Conservation (phyloP, 2,329 filamentous ascomycete genomes). For the Colletotrichum horii region DNA sequence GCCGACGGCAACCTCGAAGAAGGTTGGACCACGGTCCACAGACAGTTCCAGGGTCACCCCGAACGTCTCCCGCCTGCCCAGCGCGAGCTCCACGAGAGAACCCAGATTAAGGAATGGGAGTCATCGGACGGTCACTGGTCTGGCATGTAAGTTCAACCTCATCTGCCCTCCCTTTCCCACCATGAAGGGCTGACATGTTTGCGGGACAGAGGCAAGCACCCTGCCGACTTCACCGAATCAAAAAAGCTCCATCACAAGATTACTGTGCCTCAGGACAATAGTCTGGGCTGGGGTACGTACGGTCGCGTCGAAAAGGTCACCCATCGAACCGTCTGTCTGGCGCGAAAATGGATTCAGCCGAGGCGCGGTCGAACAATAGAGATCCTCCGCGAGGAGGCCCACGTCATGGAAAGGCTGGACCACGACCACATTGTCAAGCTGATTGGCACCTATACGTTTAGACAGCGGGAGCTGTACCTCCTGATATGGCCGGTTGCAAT, state of each 20-base stretch:
- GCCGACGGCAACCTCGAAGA: constrained; percentile 24
- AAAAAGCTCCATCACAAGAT: constrained; percentile 32
- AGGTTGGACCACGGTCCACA: constrained; percentile 32
- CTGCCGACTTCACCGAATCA: constrained; percentile 29
- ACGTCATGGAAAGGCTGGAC: constrained; percentile 51
- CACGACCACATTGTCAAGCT: constrained; percentile 54
- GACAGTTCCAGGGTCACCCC: constrained; percentile 25
- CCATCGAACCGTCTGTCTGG: constrained; percentile 45
- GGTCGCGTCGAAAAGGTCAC: constrained; percentile 50
- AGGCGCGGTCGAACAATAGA: constrained; percentile 43
- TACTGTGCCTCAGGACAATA: constrained; percentile 26
- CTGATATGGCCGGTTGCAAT: constrained; percentile 53
- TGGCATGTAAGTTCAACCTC: constrained; percentile 26
- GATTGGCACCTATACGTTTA: constrained; percentile 50
- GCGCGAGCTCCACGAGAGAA: constrained; percentile 29
- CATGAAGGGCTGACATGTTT: background rate
- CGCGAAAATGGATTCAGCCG: constrained; percentile 47
- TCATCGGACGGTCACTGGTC: constrained; percentile 29
- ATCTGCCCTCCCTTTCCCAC: background rate
- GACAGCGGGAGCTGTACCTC: constrained; percentile 45
- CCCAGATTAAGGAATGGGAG: constrained; percentile 31
- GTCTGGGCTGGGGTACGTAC: constrained; percentile 48
- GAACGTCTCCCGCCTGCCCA: constrained; percentile 27
- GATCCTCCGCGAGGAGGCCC: constrained; percentile 47
- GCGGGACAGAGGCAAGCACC: constrained; percentile 31